These are phyloP conservation scores for Hyparrhenia diplandra DNA, from an alignment of 176 grass and related monocot species.

Conservation along the genomic window DNA sequence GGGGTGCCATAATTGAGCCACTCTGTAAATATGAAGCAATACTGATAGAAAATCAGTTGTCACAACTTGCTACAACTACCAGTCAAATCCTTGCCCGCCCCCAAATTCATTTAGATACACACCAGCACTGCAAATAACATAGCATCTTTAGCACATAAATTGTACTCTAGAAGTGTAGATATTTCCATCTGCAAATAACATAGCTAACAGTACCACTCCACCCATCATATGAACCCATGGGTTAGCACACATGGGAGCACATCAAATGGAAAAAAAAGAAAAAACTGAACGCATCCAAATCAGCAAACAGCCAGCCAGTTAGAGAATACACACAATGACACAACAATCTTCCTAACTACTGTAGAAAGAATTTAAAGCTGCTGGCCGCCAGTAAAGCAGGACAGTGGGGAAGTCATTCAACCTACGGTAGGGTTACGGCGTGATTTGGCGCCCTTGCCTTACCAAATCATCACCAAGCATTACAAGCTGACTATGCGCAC, in stretches of 20 bases:
- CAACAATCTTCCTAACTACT: not conserved
- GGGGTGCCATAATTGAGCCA: not conserved
- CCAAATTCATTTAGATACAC: not conserved
- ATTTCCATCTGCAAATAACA: too few relatives aligned
- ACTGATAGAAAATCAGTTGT: not conserved
- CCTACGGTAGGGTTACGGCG: not conserved
- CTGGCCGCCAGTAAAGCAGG: not conserved
- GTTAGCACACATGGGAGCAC: not conserved
- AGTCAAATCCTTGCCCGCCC: too few relatives aligned
- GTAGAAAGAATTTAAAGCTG: not conserved
- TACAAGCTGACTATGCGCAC: not conserved
- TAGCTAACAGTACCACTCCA: not conserved
- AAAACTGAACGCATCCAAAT: not conserved
- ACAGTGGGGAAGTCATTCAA: not conserved
- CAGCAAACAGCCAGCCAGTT: not conserved
- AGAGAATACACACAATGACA: not conserved
- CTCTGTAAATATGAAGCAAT: slow-evolving; percentile 2
- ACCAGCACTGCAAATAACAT: not conserved
- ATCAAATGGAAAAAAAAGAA: not conserved
- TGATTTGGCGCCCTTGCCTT: not conserved
- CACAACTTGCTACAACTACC: not conserved
- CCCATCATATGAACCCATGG: not conserved
- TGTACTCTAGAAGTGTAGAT: not conserved
- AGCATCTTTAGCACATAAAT: not conserved
- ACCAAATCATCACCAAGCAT: not conserved